Percentiles rank a stretch among this genome's conserved stretches.
Evolutionary conservation across 495 filamentous ascomycete species (phyloP).

Genomic region (Elasticomyces elasticus): DNA sequence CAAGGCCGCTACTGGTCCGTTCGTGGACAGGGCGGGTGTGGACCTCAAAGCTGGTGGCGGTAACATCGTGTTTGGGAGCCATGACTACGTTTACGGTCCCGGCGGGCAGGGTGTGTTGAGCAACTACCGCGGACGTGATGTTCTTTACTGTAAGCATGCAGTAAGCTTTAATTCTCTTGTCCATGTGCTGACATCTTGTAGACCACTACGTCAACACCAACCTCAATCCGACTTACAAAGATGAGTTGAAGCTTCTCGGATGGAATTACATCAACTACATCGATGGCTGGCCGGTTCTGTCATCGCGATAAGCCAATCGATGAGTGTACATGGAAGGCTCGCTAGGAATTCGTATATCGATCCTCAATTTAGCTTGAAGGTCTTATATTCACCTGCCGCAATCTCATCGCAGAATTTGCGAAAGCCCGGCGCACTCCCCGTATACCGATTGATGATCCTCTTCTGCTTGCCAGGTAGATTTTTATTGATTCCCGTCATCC

Average conservation of each 20-base stretch:
- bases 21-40: slow-evolving; percentile 47
- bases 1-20: slow-evolving; percentile 35
- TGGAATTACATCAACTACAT: slow-evolving; percentile 56
- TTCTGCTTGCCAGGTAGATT: slow-evolving; percentile 7
- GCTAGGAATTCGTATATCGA: background rate
- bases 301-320: background rate
- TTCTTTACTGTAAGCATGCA: slow-evolving; percentile 48
- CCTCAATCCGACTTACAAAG: slow-evolving; percentile 48
- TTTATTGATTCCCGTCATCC: slow-evolving; percentile 11
- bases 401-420: background rate
- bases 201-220: slow-evolving; percentile 4
- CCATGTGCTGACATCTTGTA: background rate
- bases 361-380: background rate
- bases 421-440: slow-evolving; percentile 7
- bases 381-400: background rate
- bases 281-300: slow-evolving; percentile 48
- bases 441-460: slow-evolving; percentile 7
- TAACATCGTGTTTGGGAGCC: slow-evolving; percentile 47
- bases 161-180: slow-evolving; percentile 40
- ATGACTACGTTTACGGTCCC: slow-evolving; percentile 55
- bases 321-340: no score
- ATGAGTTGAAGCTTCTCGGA: slow-evolving; percentile 55
- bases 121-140: slow-evolving; percentile 42
- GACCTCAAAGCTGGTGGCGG: slow-evolving; percentile 50
- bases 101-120: slow-evolving; percentile 52